Percentiles rank a stretch among this genome's conserved stretches.
phyloP scores from a whole-genome alignment of 805 yeast genomes.

The Blastobotrys parvus region DNA sequence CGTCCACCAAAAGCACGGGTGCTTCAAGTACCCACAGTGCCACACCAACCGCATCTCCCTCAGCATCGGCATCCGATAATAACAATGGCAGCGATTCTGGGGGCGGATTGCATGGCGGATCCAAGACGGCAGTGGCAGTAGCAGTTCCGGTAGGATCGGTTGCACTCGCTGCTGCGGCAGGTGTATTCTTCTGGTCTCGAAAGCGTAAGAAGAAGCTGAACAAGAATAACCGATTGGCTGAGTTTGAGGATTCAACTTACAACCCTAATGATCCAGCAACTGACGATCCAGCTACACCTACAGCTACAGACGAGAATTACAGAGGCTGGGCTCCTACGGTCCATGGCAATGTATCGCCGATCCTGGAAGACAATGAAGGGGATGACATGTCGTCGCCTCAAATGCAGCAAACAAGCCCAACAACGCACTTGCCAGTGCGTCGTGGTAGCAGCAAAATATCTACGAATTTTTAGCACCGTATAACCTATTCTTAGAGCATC shows the following conservation, averaged over 20 bases:
- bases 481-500: too few relatives aligned
- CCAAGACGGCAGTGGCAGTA: slow-evolving; percentile 3
- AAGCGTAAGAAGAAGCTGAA: background rate
- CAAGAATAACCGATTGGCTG: background rate
- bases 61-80: background rate
- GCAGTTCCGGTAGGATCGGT: slow-evolving; percentile 2
- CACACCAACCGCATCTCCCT: too few relatives aligned
- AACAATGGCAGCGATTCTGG: background rate
- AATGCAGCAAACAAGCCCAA: too few relatives aligned
- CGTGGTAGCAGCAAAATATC: too few relatives aligned
- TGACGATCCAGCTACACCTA: background rate
- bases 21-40: too few relatives aligned
- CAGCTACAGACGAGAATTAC: background rate
- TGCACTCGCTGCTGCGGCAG: background rate
- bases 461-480: too few relatives aligned
- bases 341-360: background rate
- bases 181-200: slow-evolving; percentile 1
- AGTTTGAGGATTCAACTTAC: background rate
- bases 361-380: background rate
- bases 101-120: slow-evolving; percentile 2
- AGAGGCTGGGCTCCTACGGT: slow-evolving; percentile 6
- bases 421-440: too few relatives aligned
- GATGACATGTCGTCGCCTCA: too few relatives aligned
- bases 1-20: background rate
- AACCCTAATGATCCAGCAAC: background rate